These are phyloP conservation scores for Trichosanthes cucumerina DNA, from an alignment of 306 rosid genomes.

Conservation along the genomic window DNA sequence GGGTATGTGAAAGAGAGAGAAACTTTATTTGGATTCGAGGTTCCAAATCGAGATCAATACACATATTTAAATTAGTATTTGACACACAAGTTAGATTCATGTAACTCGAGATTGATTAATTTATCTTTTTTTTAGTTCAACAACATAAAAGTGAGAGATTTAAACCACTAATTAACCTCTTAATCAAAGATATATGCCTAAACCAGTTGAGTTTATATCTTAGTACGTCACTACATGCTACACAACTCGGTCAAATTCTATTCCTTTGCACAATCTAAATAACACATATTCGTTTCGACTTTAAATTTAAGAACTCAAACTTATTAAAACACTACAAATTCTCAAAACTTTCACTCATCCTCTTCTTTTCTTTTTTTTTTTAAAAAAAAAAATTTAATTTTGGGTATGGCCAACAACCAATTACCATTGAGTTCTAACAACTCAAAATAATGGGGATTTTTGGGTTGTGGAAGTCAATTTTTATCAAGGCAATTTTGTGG, in stretches of 20 bases:
- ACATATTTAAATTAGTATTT: no score
- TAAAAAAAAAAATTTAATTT: background rate
- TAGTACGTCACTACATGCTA: background rate
- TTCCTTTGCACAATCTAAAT: background rate
- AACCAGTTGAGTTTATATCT: background rate
- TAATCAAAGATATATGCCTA: no score
- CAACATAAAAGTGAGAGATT: no score
- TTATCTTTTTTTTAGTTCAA: no score
- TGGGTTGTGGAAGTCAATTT: conserved; percentile 3
- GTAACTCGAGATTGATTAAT: background rate
- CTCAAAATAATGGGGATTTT: background rate
- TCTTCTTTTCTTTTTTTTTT: no score
- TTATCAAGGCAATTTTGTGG: background rate
- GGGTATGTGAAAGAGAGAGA: background rate
- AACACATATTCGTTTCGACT: background rate
- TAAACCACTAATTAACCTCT: no score
- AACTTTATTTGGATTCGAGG: no score
- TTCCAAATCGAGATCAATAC: no score
- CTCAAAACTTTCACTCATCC: background rate
- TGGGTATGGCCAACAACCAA: conserved; percentile 1
- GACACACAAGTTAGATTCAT: background rate
- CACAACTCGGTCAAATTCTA: background rate
- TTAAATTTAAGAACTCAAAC: background rate
- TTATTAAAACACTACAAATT: background rate
- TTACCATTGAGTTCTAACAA: background rate